Percentiles rank a stretch among this genome's conserved stretches.
Conservation (phyloP, 371 early-diverging fungal genomes). For the Mucor plumbeus region DNA sequence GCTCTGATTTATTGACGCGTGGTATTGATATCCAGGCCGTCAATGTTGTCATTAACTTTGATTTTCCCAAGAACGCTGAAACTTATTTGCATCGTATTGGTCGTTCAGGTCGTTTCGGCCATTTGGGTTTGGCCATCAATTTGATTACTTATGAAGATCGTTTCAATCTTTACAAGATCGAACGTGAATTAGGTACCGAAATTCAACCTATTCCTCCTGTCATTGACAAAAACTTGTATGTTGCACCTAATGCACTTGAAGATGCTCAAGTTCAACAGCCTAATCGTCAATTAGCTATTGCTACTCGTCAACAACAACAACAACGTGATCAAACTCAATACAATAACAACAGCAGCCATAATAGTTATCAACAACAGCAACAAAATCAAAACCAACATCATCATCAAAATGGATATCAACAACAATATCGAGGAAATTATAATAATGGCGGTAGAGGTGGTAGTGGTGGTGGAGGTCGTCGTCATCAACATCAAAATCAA, state of each 20-base stretch:
- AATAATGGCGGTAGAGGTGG: conserved; percentile 11
- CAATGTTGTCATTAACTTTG: conserved; percentile 99
- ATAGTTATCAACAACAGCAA: conserved; percentile 7
- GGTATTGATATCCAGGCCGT: conserved; percentile 99
- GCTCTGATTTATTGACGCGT: conserved; percentile 95
- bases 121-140: conserved; percentile 97
- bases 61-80: conserved; percentile 98
- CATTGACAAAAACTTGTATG: conserved; percentile 91
- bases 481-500: conserved; percentile 1
- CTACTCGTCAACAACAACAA: conserved; percentile 56
- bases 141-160: conserved; percentile 97
- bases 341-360: conserved; percentile 13
- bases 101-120: conserved; percentile 97
- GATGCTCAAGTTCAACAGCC: conserved; percentile 55
- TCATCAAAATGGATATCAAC: conserved; percentile 20
- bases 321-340: conserved; percentile 48
- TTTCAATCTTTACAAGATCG: conserved; percentile 94
- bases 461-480: conserved; percentile 6
- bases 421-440: conserved; percentile 22
- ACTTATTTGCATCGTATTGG: conserved; percentile 99
- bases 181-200: conserved; percentile 97
- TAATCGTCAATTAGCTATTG: conserved; percentile 50
- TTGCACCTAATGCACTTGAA: conserved; percentile 72
- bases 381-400: conserved; percentile 19
- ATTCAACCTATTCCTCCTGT: conserved; percentile 95